These are phyloP conservation scores for Agrocybe pediades DNA, from an alignment of 768 basidiomycete species.

Conservation along the genomic window DNA sequence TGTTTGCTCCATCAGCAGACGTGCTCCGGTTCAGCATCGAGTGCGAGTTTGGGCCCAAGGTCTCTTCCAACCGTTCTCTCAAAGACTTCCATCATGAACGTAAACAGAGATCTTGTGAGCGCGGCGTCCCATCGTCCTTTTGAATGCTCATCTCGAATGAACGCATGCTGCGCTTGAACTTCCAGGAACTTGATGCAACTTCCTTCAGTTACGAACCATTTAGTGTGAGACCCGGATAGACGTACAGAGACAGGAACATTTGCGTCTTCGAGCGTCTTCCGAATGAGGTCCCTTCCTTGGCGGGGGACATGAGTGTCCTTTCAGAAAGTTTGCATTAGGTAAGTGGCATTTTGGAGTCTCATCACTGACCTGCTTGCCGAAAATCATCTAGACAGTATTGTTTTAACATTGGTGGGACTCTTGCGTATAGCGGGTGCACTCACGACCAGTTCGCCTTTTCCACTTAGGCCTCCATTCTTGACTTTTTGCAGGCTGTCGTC, in stretches of 20 bases:
- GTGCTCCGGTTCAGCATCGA: slow-evolving; percentile 63
- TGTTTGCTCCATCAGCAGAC: slow-evolving; percentile 55
- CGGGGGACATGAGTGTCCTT: slow-evolving; percentile 95
- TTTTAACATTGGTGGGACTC: neutral
- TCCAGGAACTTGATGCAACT: slow-evolving; percentile 75
- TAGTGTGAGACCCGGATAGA: slow-evolving; percentile 8
- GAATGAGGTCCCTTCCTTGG: slow-evolving; percentile 81
- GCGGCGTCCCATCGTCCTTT: slow-evolving; percentile 98
- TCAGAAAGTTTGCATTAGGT: neutral
- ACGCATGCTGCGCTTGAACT: slow-evolving; percentile 97
- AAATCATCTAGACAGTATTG: slow-evolving; percentile 69
- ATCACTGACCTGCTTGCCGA: slow-evolving; percentile 80
- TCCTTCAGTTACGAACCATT: neutral
- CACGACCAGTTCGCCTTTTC: slow-evolving; percentile 85
- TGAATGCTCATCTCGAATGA: slow-evolving; percentile 88
- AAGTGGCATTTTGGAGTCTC: neutral
- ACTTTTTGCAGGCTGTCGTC: slow-evolving; percentile 83
- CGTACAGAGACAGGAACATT: slow-evolving; percentile 70
- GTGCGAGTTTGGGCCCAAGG: slow-evolving; percentile 64
- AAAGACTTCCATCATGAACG: slow-evolving; percentile 92
- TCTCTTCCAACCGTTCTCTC: slow-evolving; percentile 86
- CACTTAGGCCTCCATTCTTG: slow-evolving; percentile 69
- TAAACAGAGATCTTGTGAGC: slow-evolving; percentile 75
- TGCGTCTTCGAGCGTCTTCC: slow-evolving; percentile 81
- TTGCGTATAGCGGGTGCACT: slow-evolving; percentile 22